Evolutionary conservation across 495 filamentous ascomycete species (phyloP).

Genomic region (Aspergillus carlsbadensis): DNA sequence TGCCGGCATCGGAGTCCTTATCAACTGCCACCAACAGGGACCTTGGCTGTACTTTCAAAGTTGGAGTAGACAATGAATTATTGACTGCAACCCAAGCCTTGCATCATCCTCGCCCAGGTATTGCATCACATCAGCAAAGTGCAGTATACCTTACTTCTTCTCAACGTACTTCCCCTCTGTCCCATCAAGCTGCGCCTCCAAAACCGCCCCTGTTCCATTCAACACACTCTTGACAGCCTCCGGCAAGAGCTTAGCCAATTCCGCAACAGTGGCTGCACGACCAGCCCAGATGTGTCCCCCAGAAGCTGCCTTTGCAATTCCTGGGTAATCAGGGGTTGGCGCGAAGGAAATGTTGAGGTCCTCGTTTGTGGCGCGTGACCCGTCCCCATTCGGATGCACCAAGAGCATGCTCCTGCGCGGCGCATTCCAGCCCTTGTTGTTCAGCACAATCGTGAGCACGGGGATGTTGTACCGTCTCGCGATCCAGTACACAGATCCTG

Average conservation of each 20-base stretch:
- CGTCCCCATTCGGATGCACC: conserved; percentile 80
- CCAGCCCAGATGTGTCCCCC: conserved; percentile 76
- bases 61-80: neutral
- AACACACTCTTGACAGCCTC: conserved; percentile 68
- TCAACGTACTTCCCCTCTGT: conserved; percentile 41
- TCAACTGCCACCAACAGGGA: neutral
- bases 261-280: conserved; percentile 59
- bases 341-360: conserved; percentile 89
- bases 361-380: conserved; percentile 73
- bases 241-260: conserved; percentile 59
- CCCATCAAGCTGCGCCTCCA: conserved; percentile 56
- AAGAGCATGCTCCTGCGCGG: conserved; percentile 72
- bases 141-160: conserved; percentile 8
- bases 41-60: conserved; percentile 10
- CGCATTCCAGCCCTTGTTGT: conserved; percentile 95
- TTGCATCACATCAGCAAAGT: too few species aligned
- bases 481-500: conserved; percentile 93
- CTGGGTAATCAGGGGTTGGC: conserved; percentile 83
- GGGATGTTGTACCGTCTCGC: conserved; percentile 81
- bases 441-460: conserved; percentile 85
- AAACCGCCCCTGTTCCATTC: conserved; percentile 65
- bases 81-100: neutral
- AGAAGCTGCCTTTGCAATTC: conserved; percentile 86
- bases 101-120: too few species aligned
- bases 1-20: conserved; percentile 38